Base-by-base conservation (phyloP, 2,329 filamentous ascomycete genomes). In the Alternaria metachromatica region DNA sequence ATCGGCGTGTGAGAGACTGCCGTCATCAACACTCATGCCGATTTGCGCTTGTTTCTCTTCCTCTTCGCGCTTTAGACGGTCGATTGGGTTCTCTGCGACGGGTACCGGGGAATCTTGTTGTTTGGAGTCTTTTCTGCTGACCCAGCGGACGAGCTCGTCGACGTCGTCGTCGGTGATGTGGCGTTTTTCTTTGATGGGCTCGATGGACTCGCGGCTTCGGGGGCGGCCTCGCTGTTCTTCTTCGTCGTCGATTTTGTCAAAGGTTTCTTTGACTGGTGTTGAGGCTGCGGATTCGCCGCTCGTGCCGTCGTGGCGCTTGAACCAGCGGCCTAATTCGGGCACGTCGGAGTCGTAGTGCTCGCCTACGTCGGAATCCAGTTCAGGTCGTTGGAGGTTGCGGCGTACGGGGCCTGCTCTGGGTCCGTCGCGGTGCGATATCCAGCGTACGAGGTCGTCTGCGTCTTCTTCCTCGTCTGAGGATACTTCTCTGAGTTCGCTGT, bases 71-170 rank as follows among this genome's bases (percentile, higher is more conserved):
- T 67, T 43, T 0, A 65, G 23, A 20, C 41, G 15, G 10, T 30
- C 53, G 9, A 23, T 11, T 8, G 50, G 33, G 25, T 56, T 37
- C 2, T 65, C 33, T 18, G 25, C 23, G n/a, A 60, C 57, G 4
- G 58, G 41, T 15, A n/a, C 25, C 10, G 21, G 41, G 12, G 46
- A 51, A 4, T 60, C 60, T 23, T 61, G 51, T 9, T 69, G 62
- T 8, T 65, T 65, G 7, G 56, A 50, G 10, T 70, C 67, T 57
- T 59, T 72, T 4, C 64, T 64, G 11, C 69, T 72, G 15, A 75
- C 67, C 72, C 72, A 76, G 30, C 69, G 60, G 7, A 76, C 69
- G 3, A 76, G 70, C 15, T 75, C 72, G 46, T 72, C 69, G 11
- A 76, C 65, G 28, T 76, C 74, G 7, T 69, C 63, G 21, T 72